phyloP scores from a whole-genome alignment of 805 yeast species.

The Saitoella complicata region DNA sequence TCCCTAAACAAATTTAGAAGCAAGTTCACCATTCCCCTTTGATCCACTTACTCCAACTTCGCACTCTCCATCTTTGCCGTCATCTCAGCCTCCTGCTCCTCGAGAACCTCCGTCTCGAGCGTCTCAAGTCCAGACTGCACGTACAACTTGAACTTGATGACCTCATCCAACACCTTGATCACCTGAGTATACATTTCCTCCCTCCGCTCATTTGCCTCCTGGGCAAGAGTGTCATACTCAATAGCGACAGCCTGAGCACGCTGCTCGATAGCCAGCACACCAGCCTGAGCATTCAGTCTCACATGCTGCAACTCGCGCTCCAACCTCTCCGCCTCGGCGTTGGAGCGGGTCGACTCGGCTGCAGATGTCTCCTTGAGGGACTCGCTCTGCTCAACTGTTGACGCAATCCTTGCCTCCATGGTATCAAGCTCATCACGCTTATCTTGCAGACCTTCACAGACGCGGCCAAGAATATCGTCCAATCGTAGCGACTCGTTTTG shows the following conservation, averaged over 20 bases:
- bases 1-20: no score
- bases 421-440: background rate
- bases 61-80: no score
- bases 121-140: conserved; percentile 51
- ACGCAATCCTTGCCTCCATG: background rate
- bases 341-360: conserved; percentile 35
- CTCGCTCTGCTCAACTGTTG: background rate
- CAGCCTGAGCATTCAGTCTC: conserved; percentile 34
- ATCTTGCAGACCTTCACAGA: background rate
- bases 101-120: conserved; percentile 26
- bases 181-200: conserved; percentile 36
- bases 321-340: conserved; percentile 48
- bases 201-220: conserved; percentile 32
- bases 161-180: conserved; percentile 40
- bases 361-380: conserved; percentile 30
- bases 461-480: background rate
- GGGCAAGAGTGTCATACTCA: conserved; percentile 35
- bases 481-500: background rate
- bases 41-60: no score
- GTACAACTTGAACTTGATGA: conserved; percentile 48
- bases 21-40: no score
- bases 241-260: conserved; percentile 35
- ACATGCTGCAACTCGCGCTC: conserved; percentile 41
- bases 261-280: conserved; percentile 32
- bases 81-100: no score